These are phyloP conservation scores for Penicillium janthinellum DNA, from an alignment of 2,329 filamentous ascomycete species.

Conservation along the genomic window DNA sequence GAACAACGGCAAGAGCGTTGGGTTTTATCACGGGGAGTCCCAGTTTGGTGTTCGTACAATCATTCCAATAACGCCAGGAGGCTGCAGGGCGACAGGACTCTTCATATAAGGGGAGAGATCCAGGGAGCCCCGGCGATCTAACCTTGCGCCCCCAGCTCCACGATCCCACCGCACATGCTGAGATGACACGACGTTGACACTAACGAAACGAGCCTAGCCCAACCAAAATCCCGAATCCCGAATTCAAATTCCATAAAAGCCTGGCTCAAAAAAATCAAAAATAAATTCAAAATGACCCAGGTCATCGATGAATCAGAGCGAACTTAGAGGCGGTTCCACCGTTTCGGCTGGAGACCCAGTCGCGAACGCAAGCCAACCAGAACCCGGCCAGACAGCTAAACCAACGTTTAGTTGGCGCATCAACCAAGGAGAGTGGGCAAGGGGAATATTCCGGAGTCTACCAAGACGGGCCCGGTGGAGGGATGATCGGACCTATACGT, in stretches of 20 bases:
- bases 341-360: constrained; percentile 20
- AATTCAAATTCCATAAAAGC: constrained; percentile 2
- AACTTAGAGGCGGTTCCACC: constrained; percentile 15
- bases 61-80: neutral
- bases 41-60: neutral
- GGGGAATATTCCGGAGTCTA: constrained; percentile 27
- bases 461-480: constrained; percentile 10
- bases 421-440: constrained; percentile 3
- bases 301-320: constrained; percentile 23
- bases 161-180: constrained; percentile 37
- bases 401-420: neutral
- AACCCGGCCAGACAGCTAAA: neutral
- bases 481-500: constrained; percentile 22
- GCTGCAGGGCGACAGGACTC: neutral
- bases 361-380: constrained; percentile 1
- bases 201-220: constrained; percentile 34
- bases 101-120: constrained; percentile 28
- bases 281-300: neutral
- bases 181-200: constrained; percentile 45
- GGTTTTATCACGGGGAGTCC: neutral
- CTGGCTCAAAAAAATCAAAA: neutral
- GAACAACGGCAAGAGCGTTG: constrained; percentile 16
- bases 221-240: constrained; percentile 13
- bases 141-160: constrained; percentile 36
- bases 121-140: constrained; percentile 36